Evolutionary conservation across 257 asterid genomes (phyloP).

Genomic region (Leptodermis oblonga): DNA sequence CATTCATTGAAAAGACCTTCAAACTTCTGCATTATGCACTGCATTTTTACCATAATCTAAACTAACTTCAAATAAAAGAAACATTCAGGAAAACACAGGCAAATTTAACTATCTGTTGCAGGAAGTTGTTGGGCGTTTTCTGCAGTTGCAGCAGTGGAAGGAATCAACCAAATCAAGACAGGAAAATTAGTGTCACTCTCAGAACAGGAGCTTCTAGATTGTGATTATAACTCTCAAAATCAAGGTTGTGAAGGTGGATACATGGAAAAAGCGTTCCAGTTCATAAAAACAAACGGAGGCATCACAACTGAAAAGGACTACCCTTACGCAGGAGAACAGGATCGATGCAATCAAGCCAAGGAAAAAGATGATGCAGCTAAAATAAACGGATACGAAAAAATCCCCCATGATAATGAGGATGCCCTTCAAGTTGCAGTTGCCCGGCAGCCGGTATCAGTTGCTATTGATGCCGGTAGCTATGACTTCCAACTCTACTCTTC

Average conservation of each 20-base stretch:
- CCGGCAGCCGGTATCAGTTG: constrained; percentile 63
- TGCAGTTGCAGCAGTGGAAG: constrained; percentile 64
- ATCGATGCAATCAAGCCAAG: constrained; percentile 25
- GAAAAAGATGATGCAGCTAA: constrained; percentile 27
- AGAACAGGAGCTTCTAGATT: constrained; percentile 64
- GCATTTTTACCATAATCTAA: neutral
- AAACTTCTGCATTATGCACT: neutral
- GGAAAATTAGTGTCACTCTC: constrained; percentile 56
- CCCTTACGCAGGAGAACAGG: constrained; percentile 41
- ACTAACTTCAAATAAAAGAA: too few species aligned
- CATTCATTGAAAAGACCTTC: neutral
- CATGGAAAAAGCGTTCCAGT: constrained; percentile 48
- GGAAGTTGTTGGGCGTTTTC: constrained; percentile 88
- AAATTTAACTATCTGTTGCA: constrained; percentile 20
- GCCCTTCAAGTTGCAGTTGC: constrained; percentile 47
- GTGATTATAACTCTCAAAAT: constrained; percentile 29
- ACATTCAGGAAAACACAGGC: too few species aligned
- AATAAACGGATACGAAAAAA: constrained; percentile 35
- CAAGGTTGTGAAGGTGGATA: constrained; percentile 58
- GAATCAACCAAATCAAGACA: constrained; percentile 57
- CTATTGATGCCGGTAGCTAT: constrained; percentile 42
- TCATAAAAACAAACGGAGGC: constrained; percentile 43
- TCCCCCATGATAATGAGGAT: constrained; percentile 37
- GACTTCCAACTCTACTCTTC: constrained; percentile 46
- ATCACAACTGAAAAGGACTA: constrained; percentile 38